Base-by-base conservation (phyloP, 2,329 filamentous ascomycete species). In the Colletotrichum sp. region DNA sequence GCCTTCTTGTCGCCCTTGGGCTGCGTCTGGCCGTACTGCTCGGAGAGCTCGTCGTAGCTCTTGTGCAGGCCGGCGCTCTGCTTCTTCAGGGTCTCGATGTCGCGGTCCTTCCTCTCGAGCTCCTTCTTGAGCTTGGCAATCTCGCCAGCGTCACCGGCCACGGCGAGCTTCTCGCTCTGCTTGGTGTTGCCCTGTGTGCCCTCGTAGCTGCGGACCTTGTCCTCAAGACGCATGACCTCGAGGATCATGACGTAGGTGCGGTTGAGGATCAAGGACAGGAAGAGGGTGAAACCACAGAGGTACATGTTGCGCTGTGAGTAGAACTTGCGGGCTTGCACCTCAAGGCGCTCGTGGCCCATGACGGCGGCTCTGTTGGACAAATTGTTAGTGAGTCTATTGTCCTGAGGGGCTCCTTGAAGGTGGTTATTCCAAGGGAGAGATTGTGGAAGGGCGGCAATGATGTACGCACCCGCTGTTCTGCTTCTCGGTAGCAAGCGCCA, bases 221-320 rank as follows among this genome's bases (percentile, higher is more conserved):
- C 95, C 89, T 99, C 96, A 70, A 99, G 94, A 78, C 95, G 89
- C 83, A 98, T 94, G 68, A 95, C 92, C 81, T 98, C 96, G 79
- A 98, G 91, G 83, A 98, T 98, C 95, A 99, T 96, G 83, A 94
- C 95, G 89, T 99, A 99, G 83, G 97, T 99, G 84, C 97, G 96
- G 93, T 99, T 99, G 84, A 98, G 95, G 87, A 99, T 99, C 79
- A 99, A 91, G 70, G 96, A 99, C 78, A 99, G 94, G 92, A 99
- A 99, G 78, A 99, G 94, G 7, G 97, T 99, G 90, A 99, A 99
- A 81, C 97, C 97, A 87, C 97, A 99, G 78, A 99, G 96, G 89
- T 99, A 99, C 97, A 99, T 99, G 93, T 99, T 99, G 87, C 97
- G 96, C 90, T 99, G 96, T 78, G 96, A 98, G 92, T 99, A 99